A percentile compares a stretch with the other conserved stretches of the same genome.
These are phyloP conservation scores for Crataegus laevigata DNA, from an alignment of 306 rosid species.

Conservation along the genomic window DNA sequence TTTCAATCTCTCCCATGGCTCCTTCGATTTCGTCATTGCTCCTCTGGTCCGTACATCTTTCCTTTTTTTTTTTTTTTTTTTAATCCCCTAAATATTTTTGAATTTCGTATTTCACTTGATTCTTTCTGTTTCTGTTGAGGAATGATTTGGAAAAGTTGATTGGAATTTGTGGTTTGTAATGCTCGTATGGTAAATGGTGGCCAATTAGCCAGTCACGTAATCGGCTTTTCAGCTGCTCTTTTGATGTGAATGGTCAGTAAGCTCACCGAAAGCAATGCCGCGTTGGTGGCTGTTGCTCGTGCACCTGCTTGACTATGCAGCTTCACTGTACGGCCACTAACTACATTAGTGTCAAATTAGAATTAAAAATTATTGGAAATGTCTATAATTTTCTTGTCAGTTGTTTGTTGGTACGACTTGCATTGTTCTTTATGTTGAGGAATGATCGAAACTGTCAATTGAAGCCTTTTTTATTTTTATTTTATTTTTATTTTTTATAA, in stretches of 20 bases:
- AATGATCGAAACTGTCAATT: not conserved
- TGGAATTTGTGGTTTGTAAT: not conserved
- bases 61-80: no score
- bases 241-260: slow-evolving; percentile 92
- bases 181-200: slow-evolving; percentile 33
- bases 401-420: not conserved
- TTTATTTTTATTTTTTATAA: no score
- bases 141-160: not conserved
- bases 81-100: not conserved
- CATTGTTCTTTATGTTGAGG: not conserved
- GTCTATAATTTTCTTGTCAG: not conserved
- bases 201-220: slow-evolving; percentile 83
- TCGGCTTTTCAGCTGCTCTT: slow-evolving; percentile 35
- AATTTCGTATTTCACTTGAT: not conserved
- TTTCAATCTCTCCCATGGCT: slow-evolving; percentile 41
- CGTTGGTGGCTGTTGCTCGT: slow-evolving; percentile 16
- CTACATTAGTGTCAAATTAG: slow-evolving; percentile 19
- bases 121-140: not conserved
- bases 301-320: slow-evolving; percentile 31
- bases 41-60: slow-evolving; percentile 46
- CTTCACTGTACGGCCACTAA: slow-evolving; percentile 32
- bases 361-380: not conserved
- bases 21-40: slow-evolving; percentile 69
- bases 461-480: not conserved
- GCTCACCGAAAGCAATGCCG: slow-evolving; percentile 55